Base-by-base conservation (phyloP, 2,329 filamentous ascomycete species). In the Aureobasidium uvarum region DNA sequence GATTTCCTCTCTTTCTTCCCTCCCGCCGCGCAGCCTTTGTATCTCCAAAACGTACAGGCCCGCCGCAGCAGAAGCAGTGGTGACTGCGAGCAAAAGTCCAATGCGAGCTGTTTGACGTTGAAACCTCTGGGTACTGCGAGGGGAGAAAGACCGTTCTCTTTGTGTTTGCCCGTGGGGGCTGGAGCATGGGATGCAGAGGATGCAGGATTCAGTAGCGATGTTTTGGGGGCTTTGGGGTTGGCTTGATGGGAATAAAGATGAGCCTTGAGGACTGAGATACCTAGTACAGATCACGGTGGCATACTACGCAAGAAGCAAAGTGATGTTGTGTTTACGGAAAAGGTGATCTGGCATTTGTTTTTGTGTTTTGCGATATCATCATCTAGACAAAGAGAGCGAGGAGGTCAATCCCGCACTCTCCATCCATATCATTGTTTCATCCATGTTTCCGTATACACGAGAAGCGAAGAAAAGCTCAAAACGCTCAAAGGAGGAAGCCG, bases 171-270 rank as follows among this genome's bases (percentile, higher is more conserved):
- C 1, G 33, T 46, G 1, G 20, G n/a, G 1, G 28, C 20, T 38
- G 59, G 59, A 3, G 59, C 52, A 13, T 46, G 59, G 45, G 59
- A 62, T 25, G 23, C 2, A 2, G 59, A 39, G 11, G 59, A 51
- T 3, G 16, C 7, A 6, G 46, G 36, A 1, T 62, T 62, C 18
- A 31, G 11, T 23, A 31, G 36, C 4, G 59, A 62, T 62, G 59
- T 62, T 2, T 62, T 62, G 39, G 46, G 59, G 36, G 59, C 59
- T 62, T 52, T 62, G 59, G 59, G 59, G 7, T 20, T 58, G 36
- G 52, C 25, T 41, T 55, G 52, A 55, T 39, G 18, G 14, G 48
- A n/a, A n/a, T n/a, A n/a, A n/a, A n/a, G n/a, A n/a, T n/a, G n/a
- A n/a, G n/a, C n/a, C n/a, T n/a, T n/a, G n/a, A n/a, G n/a, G n/a